Base-by-base conservation (phyloP, 176 grass and related monocot species). In the Ensete glaucum region DNA sequence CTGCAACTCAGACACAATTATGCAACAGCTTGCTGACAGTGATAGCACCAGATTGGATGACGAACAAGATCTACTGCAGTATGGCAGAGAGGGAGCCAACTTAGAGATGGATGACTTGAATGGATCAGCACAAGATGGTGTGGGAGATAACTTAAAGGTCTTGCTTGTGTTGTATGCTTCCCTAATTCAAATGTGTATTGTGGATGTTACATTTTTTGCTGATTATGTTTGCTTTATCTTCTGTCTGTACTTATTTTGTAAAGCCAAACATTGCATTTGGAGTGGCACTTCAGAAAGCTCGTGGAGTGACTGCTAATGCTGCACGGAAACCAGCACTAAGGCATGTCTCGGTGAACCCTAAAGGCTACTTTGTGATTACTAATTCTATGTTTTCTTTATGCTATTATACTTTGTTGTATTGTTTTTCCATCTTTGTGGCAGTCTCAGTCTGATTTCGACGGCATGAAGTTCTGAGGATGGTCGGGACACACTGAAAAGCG, bases 381-480 rank as follows among this genome's bases (percentile, higher is more conserved):
- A 15, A 79, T 82, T 77, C 78, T 81, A 83, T 67, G 57, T 85
- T 89, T 97, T 93, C 87, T 91, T 97, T 87, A 90, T 88, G 77
- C 81, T 90, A 76, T 80, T 69, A 82, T 81, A 67, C 89, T 80
- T 77, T 73, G 80, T 83, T 69, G 16, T 80, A 78, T 76, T 79
- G 73, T 90, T 57, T 88, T 81, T 78, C 56, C 49, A 85, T 76
- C 50, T 78, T 73, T 68, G 77, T 90, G 50, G 74, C 83, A 99
- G 95, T 80, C 74, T 89, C 77, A 86, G 86, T 86, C 66, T 89
- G 75, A 76, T 81, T 74, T 85, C 83, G 65, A 87, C 82, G 52
- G 78, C 88, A 16, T 91, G 80, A 89, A 67, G 29, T 53, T 65
- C 1, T 17, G 34, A 67, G 1, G 2, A 27, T 73, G 70, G 76